Evolutionary conservation across 1,139 yeast species (phyloP), one percentile per base, ranked within the genome.

Genomic region (Nematodospora anomalae): DNA sequence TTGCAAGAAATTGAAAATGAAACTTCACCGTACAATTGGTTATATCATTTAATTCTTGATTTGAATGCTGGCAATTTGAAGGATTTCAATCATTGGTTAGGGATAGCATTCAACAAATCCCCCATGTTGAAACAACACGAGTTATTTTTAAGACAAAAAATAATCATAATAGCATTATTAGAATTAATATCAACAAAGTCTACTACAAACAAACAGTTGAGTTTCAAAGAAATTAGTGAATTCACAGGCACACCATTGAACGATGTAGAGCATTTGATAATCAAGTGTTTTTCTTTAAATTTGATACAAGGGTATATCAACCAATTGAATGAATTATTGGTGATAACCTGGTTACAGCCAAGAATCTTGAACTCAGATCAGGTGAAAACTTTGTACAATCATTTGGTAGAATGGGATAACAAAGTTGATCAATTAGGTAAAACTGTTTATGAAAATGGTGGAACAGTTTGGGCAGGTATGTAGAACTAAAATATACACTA

Each of bases 261-360:
- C 46, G 89, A 84, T 48, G 95, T 94, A 29, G 98, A 94, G 64
- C 85, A 83, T 52, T 71, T 92, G 54, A 83, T 92, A 30, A 92
- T 94, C 82, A 87, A 87, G 66, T 92, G 97, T 32, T 79, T 94
- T 46, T 80, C 94, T 41, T 68, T 92, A 44, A 86, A 86, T 13
- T 73, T 94, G 50, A 75, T 92, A 51, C 79, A 80, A 60, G 98
- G 98, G 7, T 72, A 77, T 37, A 92, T 92, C 52, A 95, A 92
- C 58, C 96, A 92, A 65, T 88, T 89, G 33, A 78, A 79, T 38
- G 78, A 83, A 56, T 65, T 82, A 9, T 86, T 92, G 44, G 79
- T 84, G 20, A 81, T 92, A 37, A 80, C 87, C 15, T 92, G 98
- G 97, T 82, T 90, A 45, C 97, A 92, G 66, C 97, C 98, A 38